A percentile compares a stretch with the other conserved stretches of the same genome.
Conservation (phyloP, 23 red algal species). For the Cyanidium caldarium region DNA sequence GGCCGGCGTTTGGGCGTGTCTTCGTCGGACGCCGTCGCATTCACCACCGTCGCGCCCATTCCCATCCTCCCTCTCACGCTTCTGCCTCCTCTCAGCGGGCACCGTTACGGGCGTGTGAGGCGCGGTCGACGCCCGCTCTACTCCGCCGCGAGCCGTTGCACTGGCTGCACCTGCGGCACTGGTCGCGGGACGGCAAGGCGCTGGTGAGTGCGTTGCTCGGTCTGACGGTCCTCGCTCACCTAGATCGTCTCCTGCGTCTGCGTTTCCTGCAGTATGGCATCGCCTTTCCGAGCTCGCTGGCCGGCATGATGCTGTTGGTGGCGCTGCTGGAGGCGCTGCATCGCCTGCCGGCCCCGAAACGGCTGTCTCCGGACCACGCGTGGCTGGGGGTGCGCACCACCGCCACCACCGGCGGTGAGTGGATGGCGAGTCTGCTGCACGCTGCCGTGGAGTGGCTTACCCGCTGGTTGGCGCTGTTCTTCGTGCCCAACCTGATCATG, state of each 20-base stretch:
- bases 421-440: background rate
- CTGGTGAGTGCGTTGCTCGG: background rate
- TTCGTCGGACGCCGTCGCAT: too few relatives aligned
- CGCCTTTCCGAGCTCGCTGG: conserved; percentile 48
- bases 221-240: background rate
- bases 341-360: background rate
- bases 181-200: background rate
- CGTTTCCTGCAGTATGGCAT: background rate
- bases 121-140: too few relatives aligned
- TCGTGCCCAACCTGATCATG: conserved; percentile 92
- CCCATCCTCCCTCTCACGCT: too few relatives aligned
- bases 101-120: too few relatives aligned
- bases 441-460: conserved; percentile 36
- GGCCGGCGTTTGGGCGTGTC: too few relatives aligned
- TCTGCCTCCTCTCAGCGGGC: too few relatives aligned
- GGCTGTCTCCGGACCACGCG: too few relatives aligned
- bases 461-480: conserved; percentile 92
- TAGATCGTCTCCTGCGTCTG: background rate
- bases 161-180: too few relatives aligned
- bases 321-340: background rate
- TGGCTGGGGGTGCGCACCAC: too few relatives aligned
- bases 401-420: background rate
- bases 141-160: too few relatives aligned
- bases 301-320: conserved; percentile 39
- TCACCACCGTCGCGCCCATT: too few relatives aligned